Evolutionary conservation across 257 asterid species (phyloP), one percentile per base, ranked within the genome.

Genomic region (Phtheirospermum japonicum): DNA sequence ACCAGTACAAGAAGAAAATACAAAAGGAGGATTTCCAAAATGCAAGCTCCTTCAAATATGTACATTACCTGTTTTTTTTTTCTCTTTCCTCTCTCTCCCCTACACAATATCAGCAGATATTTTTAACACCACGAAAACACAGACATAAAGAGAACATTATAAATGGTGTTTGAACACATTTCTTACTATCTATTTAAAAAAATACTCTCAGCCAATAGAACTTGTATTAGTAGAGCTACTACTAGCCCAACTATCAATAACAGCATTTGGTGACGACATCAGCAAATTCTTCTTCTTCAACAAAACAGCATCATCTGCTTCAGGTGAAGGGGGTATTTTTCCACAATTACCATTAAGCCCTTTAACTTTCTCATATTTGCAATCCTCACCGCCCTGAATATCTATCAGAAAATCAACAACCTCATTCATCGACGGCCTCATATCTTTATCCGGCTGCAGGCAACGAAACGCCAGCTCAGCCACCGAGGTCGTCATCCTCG

Each of bases 381-480:
- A 33, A 2, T 67, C 75, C 0, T 57, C 68, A 0, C 73, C 79
- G 9, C 43, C 69, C 59, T 80, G 75, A 11, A 88, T 82, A 18
- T 75, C 78, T 31, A 54, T 66, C 33, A 88, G 54, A 32, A 69
- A 59, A 36, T 37, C 69, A 67, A 75, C 40, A 20, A 85, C 96
- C 67, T 85, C 90, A 26, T 77, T 84, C 96, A 88, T 88, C 4
- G 73, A 51, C 2, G 96, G 96, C 79, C 96, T 80, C 83, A 82
- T 14, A 14, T 85, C 90, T 68, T 78, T 85, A 23, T 85, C 92
- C 19, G 69, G 79, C 68, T 89, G 95, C 75, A 89, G 53, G 43
- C 95, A 84, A 34, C 68, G 80, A 46, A 86, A 89, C n/a, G 96
- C 96, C 65, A 88, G 54, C 77, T 85, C 95, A 0, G 96, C 95